Evolutionary conservation across 495 filamentous ascomycete genomes (phyloP).

Genomic region (Parachaetomium inaequale): DNA sequence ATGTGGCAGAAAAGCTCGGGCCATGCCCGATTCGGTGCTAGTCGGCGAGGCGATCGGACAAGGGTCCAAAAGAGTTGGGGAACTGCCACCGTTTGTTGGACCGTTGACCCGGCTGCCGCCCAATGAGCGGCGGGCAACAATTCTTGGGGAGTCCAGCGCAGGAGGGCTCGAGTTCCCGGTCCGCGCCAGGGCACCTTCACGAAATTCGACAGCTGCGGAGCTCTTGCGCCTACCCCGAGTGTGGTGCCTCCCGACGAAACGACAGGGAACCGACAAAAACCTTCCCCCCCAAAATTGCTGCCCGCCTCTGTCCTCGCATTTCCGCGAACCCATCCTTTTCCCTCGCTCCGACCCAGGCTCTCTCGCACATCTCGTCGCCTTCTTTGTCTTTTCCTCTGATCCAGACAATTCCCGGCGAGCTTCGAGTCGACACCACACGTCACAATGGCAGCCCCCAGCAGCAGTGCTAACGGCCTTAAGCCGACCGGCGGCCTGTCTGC

Average conservation of each 20-base stretch:
- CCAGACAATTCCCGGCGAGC: conserved; percentile 12
- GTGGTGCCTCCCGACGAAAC: conserved; percentile 20
- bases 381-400: conserved; percentile 11
- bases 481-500: conserved; percentile 56
- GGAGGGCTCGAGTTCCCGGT: conserved; percentile 14
- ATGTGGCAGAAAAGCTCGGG: conserved; percentile 8
- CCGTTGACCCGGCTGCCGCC: conserved; percentile 28
- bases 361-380: conserved; percentile 11
- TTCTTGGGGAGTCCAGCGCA: conserved; percentile 27
- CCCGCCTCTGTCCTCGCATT: conserved; percentile 19
- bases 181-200: conserved; percentile 14
- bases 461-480: conserved; percentile 29
- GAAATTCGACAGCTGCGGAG: conserved; percentile 27
- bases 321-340: conserved; percentile 11
- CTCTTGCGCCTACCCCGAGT: conserved; percentile 20
- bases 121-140: conserved; percentile 28
- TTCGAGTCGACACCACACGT: conserved; percentile 18
- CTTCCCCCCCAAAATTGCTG: conserved; percentile 25
- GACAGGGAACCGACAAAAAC: conserved; percentile 28
- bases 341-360: conserved; percentile 12
- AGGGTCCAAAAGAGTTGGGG: conserved; percentile 39
- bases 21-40: conserved; percentile 26
- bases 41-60: conserved; percentile 33
- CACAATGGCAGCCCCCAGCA: conserved; percentile 46
- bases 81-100: conserved; percentile 34